Evolutionary conservation across 116 monocot genomes (phyloP).

Genomic region (Papilionanthe hybrid): DNA sequence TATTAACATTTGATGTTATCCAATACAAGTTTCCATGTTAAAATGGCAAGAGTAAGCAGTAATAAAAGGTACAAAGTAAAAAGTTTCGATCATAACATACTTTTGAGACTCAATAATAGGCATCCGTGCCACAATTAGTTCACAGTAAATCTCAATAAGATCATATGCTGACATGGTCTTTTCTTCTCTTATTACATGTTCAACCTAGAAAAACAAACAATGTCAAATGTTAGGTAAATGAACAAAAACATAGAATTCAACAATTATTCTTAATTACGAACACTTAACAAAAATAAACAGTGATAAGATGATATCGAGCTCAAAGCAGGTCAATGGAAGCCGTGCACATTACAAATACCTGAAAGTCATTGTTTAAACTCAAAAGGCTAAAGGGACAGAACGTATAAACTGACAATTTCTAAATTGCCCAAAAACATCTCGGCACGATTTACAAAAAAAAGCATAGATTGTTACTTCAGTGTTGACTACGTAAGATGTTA

Average conservation of each 20-base stretch:
- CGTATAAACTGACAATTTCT: not conserved
- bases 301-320: not conserved
- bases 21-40: not conserved
- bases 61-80: not conserved
- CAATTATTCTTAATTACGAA: not conserved
- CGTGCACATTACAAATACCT: not conserved
- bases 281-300: not conserved
- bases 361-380: not conserved
- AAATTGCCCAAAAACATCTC: not conserved
- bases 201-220: conserved; percentile 59
- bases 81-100: conserved; percentile 31
- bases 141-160: conserved; percentile 74
- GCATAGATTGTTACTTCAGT: not conserved
- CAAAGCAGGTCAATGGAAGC: not conserved
- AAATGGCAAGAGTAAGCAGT: not conserved
- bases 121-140: conserved; percentile 66
- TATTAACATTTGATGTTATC: no score
- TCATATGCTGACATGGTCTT: conserved; percentile 83
- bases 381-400: not conserved
- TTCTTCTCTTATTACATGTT: conserved; percentile 90
- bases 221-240: not conserved
- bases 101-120: conserved; percentile 74
- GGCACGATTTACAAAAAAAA: not conserved
- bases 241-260: not conserved
- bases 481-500: not conserved